Conservation (phyloP, 2,329 filamentous ascomycete genomes). For the Cordyceps cateniannulata region DNA sequence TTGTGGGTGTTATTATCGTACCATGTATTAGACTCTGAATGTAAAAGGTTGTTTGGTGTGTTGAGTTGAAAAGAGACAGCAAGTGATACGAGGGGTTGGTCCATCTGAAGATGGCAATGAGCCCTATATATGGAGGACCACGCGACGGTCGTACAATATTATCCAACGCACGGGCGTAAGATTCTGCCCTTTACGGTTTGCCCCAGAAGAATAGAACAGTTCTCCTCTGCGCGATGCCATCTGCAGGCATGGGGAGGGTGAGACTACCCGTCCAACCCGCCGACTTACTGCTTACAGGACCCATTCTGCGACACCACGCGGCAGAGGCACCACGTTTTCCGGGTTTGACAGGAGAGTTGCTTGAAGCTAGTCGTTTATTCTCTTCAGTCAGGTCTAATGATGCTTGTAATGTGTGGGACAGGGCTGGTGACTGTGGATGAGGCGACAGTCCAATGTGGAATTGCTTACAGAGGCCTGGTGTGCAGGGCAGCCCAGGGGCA, state of each 20-base stretch:
- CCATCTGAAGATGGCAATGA: background rate
- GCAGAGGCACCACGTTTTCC: background rate
- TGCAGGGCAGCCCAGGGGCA: background rate
- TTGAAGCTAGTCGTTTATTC: background rate
- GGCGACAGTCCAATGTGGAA: background rate
- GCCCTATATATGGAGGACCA: background rate
- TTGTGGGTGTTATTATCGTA: background rate
- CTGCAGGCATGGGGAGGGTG: background rate
- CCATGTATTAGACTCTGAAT: background rate
- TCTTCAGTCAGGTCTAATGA: background rate
- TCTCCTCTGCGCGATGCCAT: background rate
- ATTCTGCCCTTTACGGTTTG: background rate
- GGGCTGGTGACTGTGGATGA: background rate
- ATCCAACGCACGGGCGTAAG: background rate
- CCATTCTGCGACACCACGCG: background rate
- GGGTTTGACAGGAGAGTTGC: background rate
- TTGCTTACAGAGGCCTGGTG: background rate
- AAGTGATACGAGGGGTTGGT: background rate
- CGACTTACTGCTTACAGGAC: slow-evolving; percentile 7
- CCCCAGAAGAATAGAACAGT: background rate
- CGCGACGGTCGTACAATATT: slow-evolving; percentile 1
- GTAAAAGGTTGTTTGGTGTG: background rate
- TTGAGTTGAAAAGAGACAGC: background rate
- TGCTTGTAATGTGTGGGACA: background rate
- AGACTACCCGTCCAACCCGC: slow-evolving; percentile 1